Conservation (phyloP, 345 rosid species). For the Crucihimalaya himalaica region DNA sequence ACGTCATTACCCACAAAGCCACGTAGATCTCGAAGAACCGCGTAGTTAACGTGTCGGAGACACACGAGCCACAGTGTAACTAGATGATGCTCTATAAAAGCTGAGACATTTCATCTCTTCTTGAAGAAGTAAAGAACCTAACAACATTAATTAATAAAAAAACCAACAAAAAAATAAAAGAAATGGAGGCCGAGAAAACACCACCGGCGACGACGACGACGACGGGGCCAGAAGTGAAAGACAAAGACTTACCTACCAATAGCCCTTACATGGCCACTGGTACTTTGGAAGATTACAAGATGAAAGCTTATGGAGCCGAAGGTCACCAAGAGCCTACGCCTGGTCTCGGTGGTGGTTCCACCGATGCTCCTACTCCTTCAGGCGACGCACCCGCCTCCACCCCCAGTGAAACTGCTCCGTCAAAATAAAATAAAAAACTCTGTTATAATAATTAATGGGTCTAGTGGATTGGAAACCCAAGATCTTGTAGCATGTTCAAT, state of each 20-base stretch:
- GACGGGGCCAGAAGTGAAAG: conserved; percentile 10
- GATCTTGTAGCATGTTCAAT: not conserved
- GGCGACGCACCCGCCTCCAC: conserved; percentile 41
- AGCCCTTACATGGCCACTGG: conserved; percentile 38
- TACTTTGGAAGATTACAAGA: conserved; percentile 37
- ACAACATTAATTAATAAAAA: no score
- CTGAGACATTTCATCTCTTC: not conserved
- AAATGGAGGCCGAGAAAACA: conserved; percentile 32
- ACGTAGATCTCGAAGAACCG: conserved; percentile 32
- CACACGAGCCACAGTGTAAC: conserved; percentile 1
- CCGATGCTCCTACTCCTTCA: conserved; percentile 72
- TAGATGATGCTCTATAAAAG: not conserved
- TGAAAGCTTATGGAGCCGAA: conserved; percentile 58
- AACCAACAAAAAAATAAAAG: not conserved
- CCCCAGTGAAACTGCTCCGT: conserved; percentile 7
- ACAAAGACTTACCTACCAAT: conserved; percentile 26
- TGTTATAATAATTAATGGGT: not conserved
- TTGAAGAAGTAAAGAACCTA: no score
- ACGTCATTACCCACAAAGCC: not conserved
- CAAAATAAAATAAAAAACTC: not conserved
- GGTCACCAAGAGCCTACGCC: conserved; percentile 58
- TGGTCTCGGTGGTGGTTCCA: conserved; percentile 63
- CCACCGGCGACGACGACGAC: conserved; percentile 11
- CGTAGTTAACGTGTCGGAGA: conserved; percentile 29
- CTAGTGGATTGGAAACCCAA: conserved; percentile 1